Conservation (phyloP, 106 monocot genomes). For the Dendrobium nobile region DNA sequence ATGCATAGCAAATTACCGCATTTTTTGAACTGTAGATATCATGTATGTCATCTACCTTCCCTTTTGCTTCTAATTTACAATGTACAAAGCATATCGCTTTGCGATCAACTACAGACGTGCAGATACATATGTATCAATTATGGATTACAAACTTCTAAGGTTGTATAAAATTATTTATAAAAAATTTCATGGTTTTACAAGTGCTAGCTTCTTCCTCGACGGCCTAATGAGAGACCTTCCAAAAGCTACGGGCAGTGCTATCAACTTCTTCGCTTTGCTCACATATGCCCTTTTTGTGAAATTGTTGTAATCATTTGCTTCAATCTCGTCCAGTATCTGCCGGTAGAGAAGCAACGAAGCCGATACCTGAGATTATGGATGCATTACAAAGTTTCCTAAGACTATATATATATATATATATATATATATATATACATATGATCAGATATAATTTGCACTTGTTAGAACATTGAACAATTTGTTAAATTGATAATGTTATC, state of each 20-base stretch:
- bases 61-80: not conserved
- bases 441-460: too few species aligned
- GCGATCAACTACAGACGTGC: not conserved
- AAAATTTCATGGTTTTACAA: slow-evolving; percentile 6
- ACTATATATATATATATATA: not conserved
- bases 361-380: slow-evolving; percentile 50
- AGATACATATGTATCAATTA: slow-evolving; percentile 1
- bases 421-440: not conserved
- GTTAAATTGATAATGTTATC: too few species aligned
- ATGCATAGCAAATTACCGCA: too few species aligned
- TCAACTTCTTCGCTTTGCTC: slow-evolving; percentile 82
- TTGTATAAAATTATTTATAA: not conserved
- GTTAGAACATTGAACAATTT: too few species aligned
- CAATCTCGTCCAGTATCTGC: slow-evolving; percentile 92
- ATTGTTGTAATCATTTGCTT: slow-evolving; percentile 90
- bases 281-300: slow-evolving; percentile 99
- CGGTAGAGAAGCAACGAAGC: slow-evolving; percentile 74
- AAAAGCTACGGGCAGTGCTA: slow-evolving; percentile 69
- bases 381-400: not conserved
- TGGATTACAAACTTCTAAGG: not conserved
- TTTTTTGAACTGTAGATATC: too few species aligned
- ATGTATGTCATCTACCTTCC: too few species aligned
- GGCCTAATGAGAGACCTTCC: slow-evolving; percentile 55
- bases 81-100: not conserved
- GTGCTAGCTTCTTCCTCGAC: not conserved